Percentiles rank a stretch among this genome's conserved stretches.
phyloP scores from a whole-genome alignment of 495 filamentous ascomycete genomes.

The Xylona heveae region DNA sequence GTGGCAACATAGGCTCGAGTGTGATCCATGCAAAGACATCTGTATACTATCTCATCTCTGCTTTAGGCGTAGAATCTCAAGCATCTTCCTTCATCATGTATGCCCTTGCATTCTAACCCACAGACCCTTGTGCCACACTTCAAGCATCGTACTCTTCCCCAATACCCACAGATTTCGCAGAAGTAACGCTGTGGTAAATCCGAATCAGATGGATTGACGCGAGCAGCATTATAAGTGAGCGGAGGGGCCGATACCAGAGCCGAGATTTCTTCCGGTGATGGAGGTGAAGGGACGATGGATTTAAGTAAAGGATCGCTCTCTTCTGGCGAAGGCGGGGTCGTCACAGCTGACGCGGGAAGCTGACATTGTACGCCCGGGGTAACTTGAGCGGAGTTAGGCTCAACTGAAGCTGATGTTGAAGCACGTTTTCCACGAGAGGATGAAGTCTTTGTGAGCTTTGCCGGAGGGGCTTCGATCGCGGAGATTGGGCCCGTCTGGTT shows the following conservation, averaged over 20 bases:
- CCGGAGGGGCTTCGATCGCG: conserved; percentile 1
- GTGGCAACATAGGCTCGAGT: neutral
- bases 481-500: conserved; percentile 3
- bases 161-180: conserved; percentile 83
- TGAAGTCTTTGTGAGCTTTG: conserved; percentile 12
- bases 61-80: conserved; percentile 14
- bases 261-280: conserved; percentile 44
- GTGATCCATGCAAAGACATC: neutral
- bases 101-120: conserved; percentile 58
- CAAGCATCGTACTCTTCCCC: conserved; percentile 69
- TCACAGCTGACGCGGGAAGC: conserved; percentile 1
- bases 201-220: conserved; percentile 30
- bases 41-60: conserved; percentile 1
- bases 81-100: conserved; percentile 64
- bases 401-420: conserved; percentile 4
- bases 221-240: conserved; percentile 57
- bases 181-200: conserved; percentile 39
- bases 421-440: conserved; percentile 4
- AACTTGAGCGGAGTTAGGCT: conserved; percentile 1
- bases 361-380: conserved; percentile 6
- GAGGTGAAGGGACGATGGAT: conserved; percentile 38
- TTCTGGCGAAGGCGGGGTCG: conserved; percentile 19
- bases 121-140: conserved; percentile 67
- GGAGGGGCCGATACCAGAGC: conserved; percentile 48
- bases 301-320: conserved; percentile 39